Conservation (phyloP, 2,329 filamentous ascomycete species). For the Byssoonygena ceratinophila region DNA sequence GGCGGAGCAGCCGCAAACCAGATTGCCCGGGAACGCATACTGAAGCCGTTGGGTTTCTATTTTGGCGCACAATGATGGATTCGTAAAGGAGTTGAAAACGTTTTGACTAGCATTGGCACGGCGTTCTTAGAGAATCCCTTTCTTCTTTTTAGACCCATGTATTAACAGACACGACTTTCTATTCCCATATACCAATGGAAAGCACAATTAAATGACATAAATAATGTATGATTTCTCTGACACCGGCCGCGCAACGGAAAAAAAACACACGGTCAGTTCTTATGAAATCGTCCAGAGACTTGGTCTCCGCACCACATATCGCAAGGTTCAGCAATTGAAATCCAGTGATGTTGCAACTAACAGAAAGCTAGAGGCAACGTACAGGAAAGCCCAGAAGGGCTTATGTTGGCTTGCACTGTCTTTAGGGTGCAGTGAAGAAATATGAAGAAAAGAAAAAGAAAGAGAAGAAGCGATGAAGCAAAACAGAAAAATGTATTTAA, state of each 20-base stretch:
- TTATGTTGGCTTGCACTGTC: slow-evolving; percentile 72
- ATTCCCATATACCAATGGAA: slow-evolving; percentile 5
- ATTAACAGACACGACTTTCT: slow-evolving; percentile 12
- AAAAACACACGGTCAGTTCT: slow-evolving; percentile 60
- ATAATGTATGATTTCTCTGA: slow-evolving; percentile 69
- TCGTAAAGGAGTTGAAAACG: neutral
- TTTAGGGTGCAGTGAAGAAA: slow-evolving; percentile 58
- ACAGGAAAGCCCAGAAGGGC: slow-evolving; percentile 35
- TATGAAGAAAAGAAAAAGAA: slow-evolving; percentile 31
- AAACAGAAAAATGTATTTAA: slow-evolving; percentile 20
- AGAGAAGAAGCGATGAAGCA: slow-evolving; percentile 20
- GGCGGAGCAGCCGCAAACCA: slow-evolving; percentile 67
- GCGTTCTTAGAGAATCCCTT: slow-evolving; percentile 12
- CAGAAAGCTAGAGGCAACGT: slow-evolving; percentile 55
- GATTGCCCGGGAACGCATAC: slow-evolving; percentile 64
- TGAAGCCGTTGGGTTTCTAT: slow-evolving; percentile 43
- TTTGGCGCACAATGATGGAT: slow-evolving; percentile 17
- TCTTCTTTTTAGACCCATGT: slow-evolving; percentile 12
- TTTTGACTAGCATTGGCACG: slow-evolving; percentile 16
- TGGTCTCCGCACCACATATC: slow-evolving; percentile 53
- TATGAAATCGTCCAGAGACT: slow-evolving; percentile 49
- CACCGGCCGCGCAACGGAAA: slow-evolving; percentile 62
- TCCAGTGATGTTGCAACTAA: slow-evolving; percentile 42
- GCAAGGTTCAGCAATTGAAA: slow-evolving; percentile 54
- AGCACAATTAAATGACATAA: neutral